Percentiles rank a stretch among this genome's conserved stretches.
These are phyloP conservation scores for Nakaseomyces delphensis DNA, from an alignment of 1,139 yeast species.

Conservation along the genomic window DNA sequence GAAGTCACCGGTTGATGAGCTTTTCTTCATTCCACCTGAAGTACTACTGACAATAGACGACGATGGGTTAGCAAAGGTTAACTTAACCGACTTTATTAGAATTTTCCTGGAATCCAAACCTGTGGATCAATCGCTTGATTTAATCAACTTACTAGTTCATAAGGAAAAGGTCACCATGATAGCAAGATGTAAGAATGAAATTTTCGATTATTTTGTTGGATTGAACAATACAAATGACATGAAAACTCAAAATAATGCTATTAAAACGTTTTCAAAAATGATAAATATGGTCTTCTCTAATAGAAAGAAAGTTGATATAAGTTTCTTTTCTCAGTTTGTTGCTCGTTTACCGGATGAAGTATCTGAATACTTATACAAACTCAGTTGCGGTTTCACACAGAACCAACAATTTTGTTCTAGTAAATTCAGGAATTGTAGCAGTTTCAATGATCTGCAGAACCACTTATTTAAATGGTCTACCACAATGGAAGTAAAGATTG, in stretches of 20 bases:
- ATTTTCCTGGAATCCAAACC: neutral
- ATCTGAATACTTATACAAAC: neutral
- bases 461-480: neutral
- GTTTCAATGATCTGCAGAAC: neutral
- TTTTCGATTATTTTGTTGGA: constrained; percentile 3
- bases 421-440: neutral
- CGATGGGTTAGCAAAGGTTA: neutral
- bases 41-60: constrained; percentile 1
- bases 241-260: neutral
- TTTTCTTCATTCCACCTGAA: neutral
- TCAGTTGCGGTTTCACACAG: neutral
- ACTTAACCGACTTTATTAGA: neutral
- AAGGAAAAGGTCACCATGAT: neutral
- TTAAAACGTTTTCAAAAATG: neutral
- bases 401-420: neutral
- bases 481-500: neutral
- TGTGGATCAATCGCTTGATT: neutral
- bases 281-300: neutral
- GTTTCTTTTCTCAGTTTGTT: constrained; percentile 2
- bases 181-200: constrained; percentile 3
- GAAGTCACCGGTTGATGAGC: neutral
- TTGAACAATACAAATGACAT: neutral
- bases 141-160: neutral
- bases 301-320: constrained; percentile 4
- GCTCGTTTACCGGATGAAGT: neutral